A percentile compares a stretch with the other conserved stretches of the same genome.
These are phyloP conservation scores for Akebia trifoliata DNA, from an alignment of 164 flowering plant genomes.

Conservation along the genomic window DNA sequence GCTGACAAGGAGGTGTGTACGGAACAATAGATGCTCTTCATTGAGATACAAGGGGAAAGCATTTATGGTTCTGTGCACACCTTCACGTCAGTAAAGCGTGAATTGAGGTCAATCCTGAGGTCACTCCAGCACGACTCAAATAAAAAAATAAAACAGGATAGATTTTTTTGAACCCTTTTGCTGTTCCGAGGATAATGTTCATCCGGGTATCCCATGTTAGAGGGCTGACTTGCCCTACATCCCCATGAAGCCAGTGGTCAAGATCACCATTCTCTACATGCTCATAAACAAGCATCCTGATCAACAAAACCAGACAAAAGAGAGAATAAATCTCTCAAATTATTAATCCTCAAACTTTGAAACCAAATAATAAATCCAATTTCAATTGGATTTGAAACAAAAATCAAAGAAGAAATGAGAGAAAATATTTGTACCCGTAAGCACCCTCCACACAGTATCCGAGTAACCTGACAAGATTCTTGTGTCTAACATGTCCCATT, in stretches of 20 bases:
- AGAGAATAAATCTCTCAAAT: no score
- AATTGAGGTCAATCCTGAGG: no score
- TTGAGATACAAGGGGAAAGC: no score
- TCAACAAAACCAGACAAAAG: conserved; percentile 2
- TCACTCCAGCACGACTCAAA: no score
- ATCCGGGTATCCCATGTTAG: conserved; percentile 89
- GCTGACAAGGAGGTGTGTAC: no score
- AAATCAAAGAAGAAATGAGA: neutral
- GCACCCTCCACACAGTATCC: conserved; percentile 99
- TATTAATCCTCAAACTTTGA: no score
- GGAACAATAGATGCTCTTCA: no score
- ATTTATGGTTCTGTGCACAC: no score
- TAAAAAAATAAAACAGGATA: neutral
- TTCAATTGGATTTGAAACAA: neutral
- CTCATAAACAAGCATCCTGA: conserved; percentile 97
- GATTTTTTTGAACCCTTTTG: conserved; percentile 66
- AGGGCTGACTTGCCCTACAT: conserved; percentile 87
- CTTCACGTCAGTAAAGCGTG: no score
- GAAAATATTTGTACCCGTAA: conserved; percentile 50
- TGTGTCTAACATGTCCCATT: conserved; percentile 95
- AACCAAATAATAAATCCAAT: neutral
- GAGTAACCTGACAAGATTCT: conserved; percentile 88
- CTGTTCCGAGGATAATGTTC: conserved; percentile 84
- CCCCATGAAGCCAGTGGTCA: conserved; percentile 98
- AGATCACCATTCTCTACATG: conserved; percentile 90